Conservation (phyloP, 257 asterid species). For the Euphrasia confusa region DNA sequence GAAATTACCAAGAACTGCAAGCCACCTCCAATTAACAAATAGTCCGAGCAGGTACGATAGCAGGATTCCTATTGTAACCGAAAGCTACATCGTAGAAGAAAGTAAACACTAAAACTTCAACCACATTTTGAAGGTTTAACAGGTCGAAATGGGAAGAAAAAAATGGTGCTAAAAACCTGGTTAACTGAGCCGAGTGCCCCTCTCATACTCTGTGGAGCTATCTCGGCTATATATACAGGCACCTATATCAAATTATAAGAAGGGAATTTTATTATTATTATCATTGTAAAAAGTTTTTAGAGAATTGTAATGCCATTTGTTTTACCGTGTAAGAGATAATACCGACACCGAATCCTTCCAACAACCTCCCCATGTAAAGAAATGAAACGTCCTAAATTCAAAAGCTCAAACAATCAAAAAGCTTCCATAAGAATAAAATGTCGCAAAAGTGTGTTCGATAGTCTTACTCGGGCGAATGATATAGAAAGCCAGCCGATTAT, state of each 20-base stretch:
- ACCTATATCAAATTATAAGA: constrained; percentile 45
- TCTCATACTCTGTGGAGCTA: constrained; percentile 84
- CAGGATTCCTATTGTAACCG: constrained; percentile 91
- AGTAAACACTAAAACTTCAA: constrained; percentile 6
- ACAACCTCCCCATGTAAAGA: constrained; percentile 93
- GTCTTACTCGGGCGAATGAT: constrained; percentile 67
- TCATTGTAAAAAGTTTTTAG: not conserved
- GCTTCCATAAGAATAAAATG: not conserved
- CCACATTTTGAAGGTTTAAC: constrained; percentile 7
- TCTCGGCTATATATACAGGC: constrained; percentile 93
- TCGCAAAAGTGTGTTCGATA: not conserved
- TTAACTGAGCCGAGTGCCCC: constrained; percentile 85
- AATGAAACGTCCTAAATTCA: constrained; percentile 59
- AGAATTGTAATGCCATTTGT: constrained; percentile 1
- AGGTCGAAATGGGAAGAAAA: constrained; percentile 7
- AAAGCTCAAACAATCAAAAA: constrained; percentile 18
- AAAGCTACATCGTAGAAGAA: constrained; percentile 47
- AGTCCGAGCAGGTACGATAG: constrained; percentile 79
- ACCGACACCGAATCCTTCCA: constrained; percentile 97
- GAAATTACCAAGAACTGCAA: constrained; percentile 84
- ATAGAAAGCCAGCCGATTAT: constrained; percentile 87
- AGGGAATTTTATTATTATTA: not conserved
- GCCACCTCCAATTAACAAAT: constrained; percentile 74
- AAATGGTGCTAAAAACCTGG: constrained; percentile 48
- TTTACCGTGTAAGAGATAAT: constrained; percentile 79